Conservation (phyloP, 768 basidiomycete species). For the Clitopilus hobsonii region DNA sequence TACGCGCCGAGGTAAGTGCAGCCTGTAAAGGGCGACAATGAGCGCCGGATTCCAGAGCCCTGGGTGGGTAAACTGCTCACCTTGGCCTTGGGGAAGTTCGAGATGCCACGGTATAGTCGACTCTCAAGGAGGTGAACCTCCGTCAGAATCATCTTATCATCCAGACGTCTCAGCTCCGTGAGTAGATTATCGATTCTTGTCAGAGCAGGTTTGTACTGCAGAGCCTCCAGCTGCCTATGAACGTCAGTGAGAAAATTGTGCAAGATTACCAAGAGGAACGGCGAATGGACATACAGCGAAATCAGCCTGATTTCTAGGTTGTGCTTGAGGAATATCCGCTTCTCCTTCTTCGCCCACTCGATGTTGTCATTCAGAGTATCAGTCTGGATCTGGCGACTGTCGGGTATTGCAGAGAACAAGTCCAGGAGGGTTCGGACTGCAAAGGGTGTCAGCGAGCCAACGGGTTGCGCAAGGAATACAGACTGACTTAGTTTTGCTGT, state of each 20-base stretch:
- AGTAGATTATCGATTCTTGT: constrained; percentile 82
- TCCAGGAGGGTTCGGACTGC: constrained; percentile 91
- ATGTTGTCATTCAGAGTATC: constrained; percentile 87
- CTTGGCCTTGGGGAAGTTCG: constrained; percentile 89
- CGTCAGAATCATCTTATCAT: constrained; percentile 97
- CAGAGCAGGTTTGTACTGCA: constrained; percentile 75
- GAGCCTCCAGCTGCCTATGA: constrained; percentile 65
- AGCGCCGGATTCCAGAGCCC: neutral
- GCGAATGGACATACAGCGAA: constrained; percentile 56
- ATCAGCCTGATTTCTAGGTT: constrained; percentile 87
- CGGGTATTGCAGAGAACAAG: constrained; percentile 77
- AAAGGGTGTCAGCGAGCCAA: neutral
- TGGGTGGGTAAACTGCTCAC: constrained; percentile 28
- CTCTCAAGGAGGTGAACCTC: constrained; percentile 96
- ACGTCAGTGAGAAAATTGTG: constrained; percentile 1
- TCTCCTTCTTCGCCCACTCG: constrained; percentile 87
- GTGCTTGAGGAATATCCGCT: constrained; percentile 94
- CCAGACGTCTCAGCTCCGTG: constrained; percentile 85
- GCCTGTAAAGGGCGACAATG: constrained; percentile 44
- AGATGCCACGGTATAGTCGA: constrained; percentile 83
- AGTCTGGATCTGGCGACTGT: constrained; percentile 73
- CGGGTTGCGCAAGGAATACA: neutral
- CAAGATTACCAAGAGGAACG: neutral
- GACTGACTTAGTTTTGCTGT: constrained; percentile 91
- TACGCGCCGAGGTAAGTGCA: constrained; percentile 83